Base-by-base conservation (phyloP, 768 basidiomycete genomes). In the Collybia sordida region DNA sequence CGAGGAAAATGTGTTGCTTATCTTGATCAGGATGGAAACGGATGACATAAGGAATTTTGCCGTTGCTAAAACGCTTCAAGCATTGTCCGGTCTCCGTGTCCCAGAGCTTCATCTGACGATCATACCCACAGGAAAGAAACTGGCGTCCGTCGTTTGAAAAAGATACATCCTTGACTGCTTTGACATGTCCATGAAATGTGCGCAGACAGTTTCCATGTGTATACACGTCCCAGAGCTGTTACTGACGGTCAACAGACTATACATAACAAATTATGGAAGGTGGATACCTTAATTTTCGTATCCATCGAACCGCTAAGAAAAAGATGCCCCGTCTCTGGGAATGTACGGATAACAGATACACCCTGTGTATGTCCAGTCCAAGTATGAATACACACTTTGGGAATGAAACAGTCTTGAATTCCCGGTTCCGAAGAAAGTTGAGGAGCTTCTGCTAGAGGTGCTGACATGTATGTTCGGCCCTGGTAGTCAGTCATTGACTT, bases 1-100 rank as follows among this genome's bases (percentile, higher is more conserved):
- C 96, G 40, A 98, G 75, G 75, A 98, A 98, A 45, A 95, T 87
- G 64, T 97, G 74, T 64, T 98, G 94, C 67, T 98, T 98, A 61
- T 98, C 94, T 49, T 89, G 80, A 64, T 97, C 96, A 5, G 97
- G 97, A 66, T 98, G 90, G 76, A 98, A 99, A 47, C 86, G 83
- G 47, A 98, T 78, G 44, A 96, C 93, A 65, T 98, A 94, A 9
- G 97, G 94, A 17, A 94, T 94, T 75, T 98, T 98, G 55, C 96
- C 97, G 61, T 98, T 98, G 56, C 90, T 88, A 72, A 98, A 99
- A 6, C 95, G 88, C 66, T 98, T 90, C 52, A 97, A 70, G 71
- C 97, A 98, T 72, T 98, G 92, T 1, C 94, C 96, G 0, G 97
- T 98, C 72, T 99, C 97, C 17, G 97, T 98, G 61, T 99, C 96